Base-by-base conservation (phyloP, 192 early-diverging fungal species). In the Linderina pennispora region DNA sequence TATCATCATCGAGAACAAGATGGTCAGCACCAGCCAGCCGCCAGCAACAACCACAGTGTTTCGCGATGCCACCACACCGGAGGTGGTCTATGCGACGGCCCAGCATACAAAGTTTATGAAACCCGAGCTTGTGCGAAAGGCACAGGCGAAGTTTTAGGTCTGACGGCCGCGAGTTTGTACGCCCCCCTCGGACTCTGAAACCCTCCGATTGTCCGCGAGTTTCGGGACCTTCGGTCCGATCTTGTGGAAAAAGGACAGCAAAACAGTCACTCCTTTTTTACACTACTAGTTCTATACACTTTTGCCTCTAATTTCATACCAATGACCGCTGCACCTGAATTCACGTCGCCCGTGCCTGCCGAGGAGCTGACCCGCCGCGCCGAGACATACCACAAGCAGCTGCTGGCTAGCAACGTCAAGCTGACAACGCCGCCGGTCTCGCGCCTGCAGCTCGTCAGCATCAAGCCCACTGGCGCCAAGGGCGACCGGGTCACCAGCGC, bases 401-500 rank as follows among this genome's bases (percentile, higher is more conserved):
- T 57, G 4, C 58, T 68, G 15, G 40, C 49, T 2, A 58, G 58
- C 36, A 56, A 56, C 23, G 65, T 68, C 23, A 55, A 50, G 23
- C 48, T 68, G 16, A 68, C 65, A 1, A 61, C 48, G 13, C 53
- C 53, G 36, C 65, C 65, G 4, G 40, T 59, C 18, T 60, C 52
- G 8, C 65, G 65, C n/a, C 53, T 68, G 2, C 22, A 31, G 8
- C 53, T 68, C 1, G 43, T 53, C 23, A 40, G 43, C 16, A 68
- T 68, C 14, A 40, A 45, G n/a, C 65, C 65, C 14, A 56, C 58
- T 8, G 56, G 54, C 15, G 16, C 23, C 25, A 71, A 62, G n/a
- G 52, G 40, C 16, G 53, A 48, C 40, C 67, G 67, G n/a, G 31
- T 71, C 9, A 55, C 67, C 18, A 49, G 67, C 6, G 60, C 56